Evolutionary conservation across 2,329 filamentous ascomycete genomes (phyloP).

Genomic region (Aspergillus amoenus): DNA sequence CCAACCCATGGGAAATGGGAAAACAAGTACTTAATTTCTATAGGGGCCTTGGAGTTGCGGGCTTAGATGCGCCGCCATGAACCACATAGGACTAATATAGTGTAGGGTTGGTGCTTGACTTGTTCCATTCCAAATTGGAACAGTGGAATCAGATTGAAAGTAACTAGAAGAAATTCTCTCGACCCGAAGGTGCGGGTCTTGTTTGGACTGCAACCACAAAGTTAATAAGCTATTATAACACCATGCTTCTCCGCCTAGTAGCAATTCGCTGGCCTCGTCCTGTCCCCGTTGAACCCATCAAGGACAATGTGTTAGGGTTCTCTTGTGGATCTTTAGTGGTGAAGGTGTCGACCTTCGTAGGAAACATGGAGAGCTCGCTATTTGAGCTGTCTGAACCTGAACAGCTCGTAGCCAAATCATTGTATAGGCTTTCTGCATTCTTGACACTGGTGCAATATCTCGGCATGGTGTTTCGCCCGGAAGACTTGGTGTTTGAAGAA

Average conservation of each 20-base stretch:
- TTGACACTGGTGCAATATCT: not conserved
- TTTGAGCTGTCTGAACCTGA: not conserved
- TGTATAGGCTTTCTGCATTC: not conserved
- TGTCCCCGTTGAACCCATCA: conserved; percentile 13
- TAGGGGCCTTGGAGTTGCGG: too few species aligned
- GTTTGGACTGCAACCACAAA: not conserved
- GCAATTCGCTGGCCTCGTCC: conserved; percentile 33
- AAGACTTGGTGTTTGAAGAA: conserved; percentile 31
- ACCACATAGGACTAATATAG: not conserved
- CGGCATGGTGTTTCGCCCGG: conserved; percentile 2
- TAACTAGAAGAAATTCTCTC: not conserved
- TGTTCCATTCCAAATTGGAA: not conserved
- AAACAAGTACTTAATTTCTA: not conserved
- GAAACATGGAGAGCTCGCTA: not conserved
- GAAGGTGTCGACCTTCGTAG: not conserved
- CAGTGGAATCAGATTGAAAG: not conserved
- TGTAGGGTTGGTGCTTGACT: not conserved
- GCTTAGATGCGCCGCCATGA: too few species aligned
- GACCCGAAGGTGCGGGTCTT: not conserved
- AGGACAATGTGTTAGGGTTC: conserved; percentile 10
- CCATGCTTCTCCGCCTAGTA: conserved; percentile 41
- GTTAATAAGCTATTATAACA: conserved; percentile 28
- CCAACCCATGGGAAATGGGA: not conserved
- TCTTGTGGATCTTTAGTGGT: conserved; percentile 13
- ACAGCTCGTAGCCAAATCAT: not conserved